Base-by-base conservation (phyloP, 345 rosid species). In the Eucalyptus pauciflora region DNA sequence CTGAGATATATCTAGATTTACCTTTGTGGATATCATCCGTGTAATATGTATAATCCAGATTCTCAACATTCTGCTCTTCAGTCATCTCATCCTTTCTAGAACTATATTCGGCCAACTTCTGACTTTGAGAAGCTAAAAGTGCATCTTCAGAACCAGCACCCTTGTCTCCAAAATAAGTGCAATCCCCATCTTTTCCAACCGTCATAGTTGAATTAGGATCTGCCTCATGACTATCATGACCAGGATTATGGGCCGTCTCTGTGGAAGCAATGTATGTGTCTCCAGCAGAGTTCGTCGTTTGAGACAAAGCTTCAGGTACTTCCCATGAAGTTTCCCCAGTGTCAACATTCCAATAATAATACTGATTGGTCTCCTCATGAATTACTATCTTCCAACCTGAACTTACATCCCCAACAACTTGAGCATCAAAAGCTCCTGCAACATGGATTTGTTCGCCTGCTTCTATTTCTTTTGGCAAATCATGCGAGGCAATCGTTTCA, bases 251-350 rank as follows among this genome's bases (percentile, higher is more conserved):
- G 69, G 86, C 76, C 87, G 87, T 88, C 89, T 92, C 96, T 51
- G 87, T 90, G 89, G 91, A 86, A 71, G 89, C 80, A 43, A 64
- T 33, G 83, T 31, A 86, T 50, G 87, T 88, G 87, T 93, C 92
- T 43, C 89, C 89, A 86, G 87, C 87, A 31, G 87, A 89, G 88
- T 91, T 89, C 25, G 92, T 90, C 89, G 91, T 88, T 89, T 93
- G 95, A 87, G 90, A 92, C 87, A 94, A 93, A 90, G 89, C 92
- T 46, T 87, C 93, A 85, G 99, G 99, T 88, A 94, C 90, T 89
- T 97, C 99, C 99, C 99, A 98, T 27, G 99, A 98, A 54, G 99
- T 98, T 94, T 98, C 98, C 86, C 99, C 99, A 60, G 99, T 98
- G 93, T 92, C 97, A 89, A 91, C 91, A 90, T 98, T 98, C 99